Evolutionary conservation across 2,329 filamentous ascomycete species (phyloP), one percentile per base, ranked within the genome.

Genomic region (Pseudophaeomoniella oleicola): DNA sequence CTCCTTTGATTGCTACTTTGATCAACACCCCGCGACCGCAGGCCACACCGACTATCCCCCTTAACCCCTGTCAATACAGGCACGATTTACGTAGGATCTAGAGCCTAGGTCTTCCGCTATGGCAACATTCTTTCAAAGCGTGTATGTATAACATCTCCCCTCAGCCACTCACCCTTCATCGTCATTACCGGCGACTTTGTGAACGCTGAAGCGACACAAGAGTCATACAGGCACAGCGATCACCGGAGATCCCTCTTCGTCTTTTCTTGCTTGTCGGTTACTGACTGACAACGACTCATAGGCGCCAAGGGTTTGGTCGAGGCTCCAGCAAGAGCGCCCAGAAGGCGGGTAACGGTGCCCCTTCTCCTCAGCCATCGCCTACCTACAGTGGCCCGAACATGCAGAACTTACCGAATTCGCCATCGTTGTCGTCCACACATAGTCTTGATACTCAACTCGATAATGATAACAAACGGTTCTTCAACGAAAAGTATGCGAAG

Each of bases 401-500:
- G 42, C 44, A 50, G 38, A 39, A 49, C 42, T 47, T 59, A 37
- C 46, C 55, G 19, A 59, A 56, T 41, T 61, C 60, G 9, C 54
- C 56, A n/a, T 59, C 59, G 13, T 42, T 59, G 27, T 50, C 55
- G 5, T 58, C 58, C 33, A 57, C 48, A 35, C 44, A 55, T 22
- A 52, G 51, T 33, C 59, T 62, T 36, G 57, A 50, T 43, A 46
- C 53, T 42, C 45, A 49, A 37, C 46, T 44, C 29, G 59, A 59
- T 43, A 56, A 59, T 19, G 50, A 56, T n/a, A 56, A 59, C 19
- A 67, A 66, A 45, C 66, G 64, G 46, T 67, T 66, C 46, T 64
- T 67, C 44, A 60, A 63, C 45, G 63, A 67, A 51, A 66, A 64
- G 48, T 66, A 66, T 41, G 78, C 81, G 37, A 82, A 80, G 54